Evolutionary conservation across 169 alveolate species (phyloP).

Genomic region (Plasmodium vivax): DNA sequence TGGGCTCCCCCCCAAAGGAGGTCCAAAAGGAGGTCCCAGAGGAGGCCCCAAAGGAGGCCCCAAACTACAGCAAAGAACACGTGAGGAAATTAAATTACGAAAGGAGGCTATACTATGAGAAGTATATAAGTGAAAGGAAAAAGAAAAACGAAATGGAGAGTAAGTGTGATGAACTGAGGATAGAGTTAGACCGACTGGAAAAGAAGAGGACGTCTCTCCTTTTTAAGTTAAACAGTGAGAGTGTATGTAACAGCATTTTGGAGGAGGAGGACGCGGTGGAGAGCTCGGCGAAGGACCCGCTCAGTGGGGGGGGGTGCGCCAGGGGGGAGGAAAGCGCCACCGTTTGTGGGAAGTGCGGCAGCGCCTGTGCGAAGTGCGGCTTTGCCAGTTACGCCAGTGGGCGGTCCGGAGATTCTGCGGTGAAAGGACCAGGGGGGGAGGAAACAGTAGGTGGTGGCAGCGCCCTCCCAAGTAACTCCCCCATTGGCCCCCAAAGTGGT

Average conservation of each 20-base stretch:
- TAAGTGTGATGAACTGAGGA: slow-evolving; percentile 23
- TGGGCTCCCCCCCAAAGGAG: not conserved
- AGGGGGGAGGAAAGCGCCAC: not conserved
- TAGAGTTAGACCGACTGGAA: slow-evolving; percentile 43
- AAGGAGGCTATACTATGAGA: slow-evolving; percentile 25
- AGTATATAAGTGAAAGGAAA: slow-evolving; percentile 15
- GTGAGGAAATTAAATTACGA: slow-evolving; percentile 49
- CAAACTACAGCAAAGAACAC: slow-evolving; percentile 2
- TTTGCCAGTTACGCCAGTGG: not conserved
- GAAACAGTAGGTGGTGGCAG: not conserved
- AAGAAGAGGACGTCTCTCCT: slow-evolving; percentile 39
- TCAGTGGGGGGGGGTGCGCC: not conserved
- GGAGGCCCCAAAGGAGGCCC: not conserved
- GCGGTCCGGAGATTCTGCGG: not conserved
- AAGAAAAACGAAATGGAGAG: slow-evolving; percentile 17
- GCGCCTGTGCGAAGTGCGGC: not conserved
- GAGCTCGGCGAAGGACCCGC: not conserved
- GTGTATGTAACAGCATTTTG: slow-evolving; percentile 23
- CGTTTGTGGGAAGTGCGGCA: not conserved
- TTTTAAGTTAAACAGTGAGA: slow-evolving; percentile 25
- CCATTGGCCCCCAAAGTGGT: not conserved
- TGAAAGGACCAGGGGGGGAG: not conserved
- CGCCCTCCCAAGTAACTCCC: not conserved
- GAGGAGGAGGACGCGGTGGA: not conserved
- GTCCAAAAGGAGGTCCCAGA: not conserved